Evolutionary conservation across 2,329 filamentous ascomycete genomes (phyloP).

Genomic region (Acrocalymma vagum): DNA sequence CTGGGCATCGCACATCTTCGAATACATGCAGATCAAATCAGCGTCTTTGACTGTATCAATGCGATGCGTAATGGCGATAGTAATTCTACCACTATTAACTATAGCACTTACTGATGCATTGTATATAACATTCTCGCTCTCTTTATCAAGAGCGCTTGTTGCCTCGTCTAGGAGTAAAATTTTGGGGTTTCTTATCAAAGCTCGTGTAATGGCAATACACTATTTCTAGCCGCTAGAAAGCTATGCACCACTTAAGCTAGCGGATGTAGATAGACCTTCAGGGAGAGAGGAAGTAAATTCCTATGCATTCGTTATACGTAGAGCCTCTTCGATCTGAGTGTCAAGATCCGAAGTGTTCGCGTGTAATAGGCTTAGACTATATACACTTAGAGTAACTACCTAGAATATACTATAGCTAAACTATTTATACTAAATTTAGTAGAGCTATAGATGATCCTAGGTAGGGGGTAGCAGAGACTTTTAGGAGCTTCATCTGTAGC

Average conservation of each 20-base stretch:
- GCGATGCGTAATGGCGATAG: conserved; percentile 78
- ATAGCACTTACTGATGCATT: conserved; percentile 50
- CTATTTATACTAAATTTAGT: too few species aligned
- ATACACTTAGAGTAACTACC: too few species aligned
- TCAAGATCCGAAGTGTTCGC: too few species aligned
- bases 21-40: conserved; percentile 77
- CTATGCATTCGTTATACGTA: too few species aligned
- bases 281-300: too few species aligned
- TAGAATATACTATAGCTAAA: too few species aligned
- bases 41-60: conserved; percentile 91
- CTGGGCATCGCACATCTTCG: conserved; percentile 52
- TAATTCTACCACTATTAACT: too few species aligned
- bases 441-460: too few species aligned
- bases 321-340: too few species aligned
- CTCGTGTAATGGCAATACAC: conserved; percentile 56
- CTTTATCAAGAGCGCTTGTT: conserved; percentile 56
- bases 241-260: conserved; percentile 52
- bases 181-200: conserved; percentile 55
- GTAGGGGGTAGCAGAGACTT: too few species aligned
- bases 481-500: too few species aligned
- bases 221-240: conserved; percentile 58
- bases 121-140: conserved; percentile 54
- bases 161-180: conserved; percentile 58
- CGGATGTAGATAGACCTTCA: conserved; percentile 57
- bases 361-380: too few species aligned